Evolutionary conservation across 1,139 yeast species (phyloP), one percentile per base, ranked within the genome.

Genomic region (Nakaseomyces kungkrabaensis): DNA sequence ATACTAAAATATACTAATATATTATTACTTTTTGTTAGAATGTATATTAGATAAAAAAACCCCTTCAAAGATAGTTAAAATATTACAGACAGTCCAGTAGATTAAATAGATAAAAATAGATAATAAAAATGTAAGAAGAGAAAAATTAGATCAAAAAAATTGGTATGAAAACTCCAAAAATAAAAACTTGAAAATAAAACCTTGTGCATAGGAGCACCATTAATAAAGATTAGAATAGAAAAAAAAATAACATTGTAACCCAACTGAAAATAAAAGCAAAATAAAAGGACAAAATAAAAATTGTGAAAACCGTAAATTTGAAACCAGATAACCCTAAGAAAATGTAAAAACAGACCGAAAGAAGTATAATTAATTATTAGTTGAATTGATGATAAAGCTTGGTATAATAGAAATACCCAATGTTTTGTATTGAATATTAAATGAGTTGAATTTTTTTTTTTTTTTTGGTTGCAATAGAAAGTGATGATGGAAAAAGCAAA

Each of bases 311-410:
- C 26, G 40, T 17, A 9, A 29, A 29, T 2, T 17, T 8, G 1
- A 44, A 44, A 33, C n/a, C 26, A 33, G 40, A 24, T 31, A 11
- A 44, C n/a, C 36, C 22, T n/a, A 34, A 31, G 22, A 37, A 48
- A 37, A 38, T 38, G 31, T 25, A 38, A 38, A 38, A 37, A 38
- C 17, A 22, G 40, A n/a, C 32, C 37, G 17, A 41, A 27, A n/a
- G 22, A 41, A 27, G n/a, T n/a, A 45, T 29, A 10, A 38, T 38
- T 29, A 32, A 29, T 11, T 24, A 45, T 33, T n/a, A 52, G 52
- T 59, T 42, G 46, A 41, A 36, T 44, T 52, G 11, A 51, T 61
- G 3, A 22, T 46, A 5, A n/a, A 24, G 31, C 40, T 37, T n/a
- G n/a, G 40, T 26, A 17, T 17, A 17, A 17, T 17, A 17, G 22